Evolutionary conservation across 257 asterid species (phyloP), one percentile per base, ranked within the genome.

Genomic region (Solanum lycopersicoides): DNA sequence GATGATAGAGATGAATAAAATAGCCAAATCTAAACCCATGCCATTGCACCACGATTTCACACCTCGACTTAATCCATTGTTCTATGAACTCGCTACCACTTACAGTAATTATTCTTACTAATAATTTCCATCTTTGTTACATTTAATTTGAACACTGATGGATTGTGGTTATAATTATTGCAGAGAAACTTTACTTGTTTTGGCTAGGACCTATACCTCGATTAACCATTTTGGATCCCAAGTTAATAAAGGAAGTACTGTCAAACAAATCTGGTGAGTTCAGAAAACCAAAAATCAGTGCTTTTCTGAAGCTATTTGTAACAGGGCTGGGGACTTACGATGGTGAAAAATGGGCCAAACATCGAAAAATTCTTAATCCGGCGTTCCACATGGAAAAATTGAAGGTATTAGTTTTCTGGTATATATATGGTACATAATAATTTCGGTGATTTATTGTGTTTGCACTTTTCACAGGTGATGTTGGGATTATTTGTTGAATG

Each of bases 361-460:
- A 92, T 23, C 88, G 92, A 83, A 87, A 85, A 63, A 41, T 90
- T 18, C 88, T 91, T 50, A 68, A 65, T 83, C 92, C 91, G 10
- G 92, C 93, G 18, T 91, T 91, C 82, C 91, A 91, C 79, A 84
- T 88, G 41, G 90, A 91, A 69, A 91, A 88, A 72, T 23, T 91
- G 37, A 87, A 80, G 87, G 93, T 87, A 45, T 16, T 79, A 15
- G 35, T 87, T 41, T 28, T 86, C 20, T 44, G 25, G 7, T 11
- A 41, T 37, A 1, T 37, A 5, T 6, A 6, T 28, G 30, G 30
- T 28, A 28, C 30, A 37, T 37, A 37, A 6, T 37, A 32, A 32
- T 37, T 37, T 37, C 39, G 7, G 47, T 34, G 28, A 11, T 21
- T 39, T 42, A 60, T 63, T 11, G 44, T 66, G 7, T 69, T 60